Evolutionary conservation across 192 early-diverging fungal species (phyloP), one percentile per base, ranked within the genome.

Genomic region (Polychytrium aggregatum): DNA sequence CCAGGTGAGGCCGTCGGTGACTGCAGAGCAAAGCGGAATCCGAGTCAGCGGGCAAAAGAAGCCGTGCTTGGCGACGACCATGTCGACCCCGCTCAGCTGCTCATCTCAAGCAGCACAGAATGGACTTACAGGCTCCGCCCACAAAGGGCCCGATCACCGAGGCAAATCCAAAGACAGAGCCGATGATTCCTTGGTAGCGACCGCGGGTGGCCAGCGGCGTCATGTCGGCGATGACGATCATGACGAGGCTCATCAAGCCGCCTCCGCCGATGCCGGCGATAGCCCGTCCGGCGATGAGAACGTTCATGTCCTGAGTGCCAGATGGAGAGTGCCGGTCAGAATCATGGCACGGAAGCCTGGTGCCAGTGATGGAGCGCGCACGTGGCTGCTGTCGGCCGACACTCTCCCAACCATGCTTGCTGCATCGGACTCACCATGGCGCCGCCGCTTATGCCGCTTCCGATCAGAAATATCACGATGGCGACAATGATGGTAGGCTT

Each of bases 141-240:
- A 88, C 41, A 8, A 88, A 62, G 0, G 87, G 86, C 9, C 88
- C 89, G 7, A 87, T 47, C 1, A 86, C 78, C 11, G 80, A 76
- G 5, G 82, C 76, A 31, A 86, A 37, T 5, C 82, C 85, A 68
- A 86, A 81, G 0, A 77, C 79, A 42, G 74, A 79, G 21, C 83
- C 81, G 18, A 85, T 79, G 24, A 88, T 49, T 17, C 82, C 73
- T 57, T 86, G 78, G 51, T 82, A 88, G 53, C 83, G 86, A 27
- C 83, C 82, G 20, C 86, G 65, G 41, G 50, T 42, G 1, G 7
- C 6, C 0, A 55, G 18, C 20, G 83, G 72, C n/a, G 88, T 70
- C 41, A 94, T 76, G 42, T 92, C 91, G 1, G 86, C 72, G 26
- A 92, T 76, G 21, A 90, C 81, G 29, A 91, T 79, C 29, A 89